A percentile compares a stretch with the other conserved stretches of the same genome.
phyloP scores from a whole-genome alignment of 352 stramenopile species.

The Globisporangium perplexum region DNA sequence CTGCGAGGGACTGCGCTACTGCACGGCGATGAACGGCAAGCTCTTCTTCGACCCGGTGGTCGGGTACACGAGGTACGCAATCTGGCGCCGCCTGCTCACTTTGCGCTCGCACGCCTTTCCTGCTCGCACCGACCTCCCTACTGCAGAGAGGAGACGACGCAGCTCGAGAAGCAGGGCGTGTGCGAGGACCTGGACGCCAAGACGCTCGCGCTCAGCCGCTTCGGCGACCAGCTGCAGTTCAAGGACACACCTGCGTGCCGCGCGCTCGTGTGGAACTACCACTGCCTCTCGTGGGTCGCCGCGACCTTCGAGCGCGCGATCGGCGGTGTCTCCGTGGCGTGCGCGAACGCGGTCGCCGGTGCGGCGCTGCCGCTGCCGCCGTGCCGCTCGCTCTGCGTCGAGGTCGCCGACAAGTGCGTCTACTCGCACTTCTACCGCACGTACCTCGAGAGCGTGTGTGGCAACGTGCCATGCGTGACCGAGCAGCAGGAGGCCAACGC shows the following conservation, averaged over 20 bases:
- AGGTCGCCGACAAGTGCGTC: constrained; percentile 72
- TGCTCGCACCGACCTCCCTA: neutral
- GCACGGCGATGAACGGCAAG: constrained; percentile 61
- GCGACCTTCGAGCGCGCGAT: constrained; percentile 38
- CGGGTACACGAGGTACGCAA: constrained; percentile 50
- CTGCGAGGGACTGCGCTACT: constrained; percentile 53
- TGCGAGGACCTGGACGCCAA: constrained; percentile 70
- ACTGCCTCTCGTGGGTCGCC: constrained; percentile 65
- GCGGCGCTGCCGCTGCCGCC: constrained; percentile 33
- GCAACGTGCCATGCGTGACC: constrained; percentile 50
- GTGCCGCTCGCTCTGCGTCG: constrained; percentile 66
- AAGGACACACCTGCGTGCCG: constrained; percentile 55
- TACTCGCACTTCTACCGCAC: constrained; percentile 64
- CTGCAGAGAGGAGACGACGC: constrained; percentile 40
- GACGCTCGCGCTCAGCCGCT: constrained; percentile 42
- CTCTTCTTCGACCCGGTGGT: constrained; percentile 56
- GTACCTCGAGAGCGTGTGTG: constrained; percentile 63
- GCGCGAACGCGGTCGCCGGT: constrained; percentile 15
- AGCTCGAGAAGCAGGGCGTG: constrained; percentile 66
- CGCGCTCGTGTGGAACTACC: constrained; percentile 68
- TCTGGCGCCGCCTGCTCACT: no score
- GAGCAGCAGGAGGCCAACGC: constrained; percentile 41
- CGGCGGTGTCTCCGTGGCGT: constrained; percentile 26
- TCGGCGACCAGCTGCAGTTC: constrained; percentile 59
- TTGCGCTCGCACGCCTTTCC: no score